Evolutionary conservation across 805 yeast genomes (phyloP), one percentile per base, ranked within the genome.

Genomic region (Starmerella cellae): DNA sequence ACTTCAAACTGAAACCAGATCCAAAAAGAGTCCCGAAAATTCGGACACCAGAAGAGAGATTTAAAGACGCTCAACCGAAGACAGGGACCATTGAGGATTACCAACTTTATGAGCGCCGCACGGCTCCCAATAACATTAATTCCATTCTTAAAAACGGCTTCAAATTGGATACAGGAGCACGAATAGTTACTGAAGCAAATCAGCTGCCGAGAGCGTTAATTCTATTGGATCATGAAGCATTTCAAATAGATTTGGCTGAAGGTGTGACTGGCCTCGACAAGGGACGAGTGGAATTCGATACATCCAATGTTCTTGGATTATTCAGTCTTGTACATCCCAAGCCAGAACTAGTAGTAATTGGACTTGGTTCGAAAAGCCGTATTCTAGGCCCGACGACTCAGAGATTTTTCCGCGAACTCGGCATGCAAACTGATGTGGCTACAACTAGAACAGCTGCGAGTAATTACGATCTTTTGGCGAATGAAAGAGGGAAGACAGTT

Each of bases 271-370:
- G 75, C 1, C 68, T 69, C 43, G 71, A 71, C 36, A 55, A 63
- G 2, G 76, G 77, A 35, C 60, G 75, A n/a, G 72, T 79, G 13
- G 75, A 72, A 27, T 64, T 79, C 38, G 61, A 64, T 42, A 59
- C 60, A 14, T 56, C 62, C n/a, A 26, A 28, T 6, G 60, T 71
- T 0, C 59, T 76, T 21, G 65, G 65, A 13, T 56, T 79, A 3
- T 67, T 79, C 43, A 68, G 66, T 17, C 61, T 75, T 5, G 58
- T 79, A 1, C 74, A 76, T 56, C 94, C 94, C 3, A 75, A 76
- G 54, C 94, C 94, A 0, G 93, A 82, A 54, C 64, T 82, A 35
- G 52, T 80, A 37, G 76, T 81, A 6, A 60, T 82, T 16, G 94
- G 94, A 1, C 61, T 80, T 20, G 94, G 94, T 0, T 49, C 46